These are phyloP conservation scores for Didymella segeticola DNA, from an alignment of 2,329 filamentous ascomycete genomes.

Conservation along the genomic window DNA sequence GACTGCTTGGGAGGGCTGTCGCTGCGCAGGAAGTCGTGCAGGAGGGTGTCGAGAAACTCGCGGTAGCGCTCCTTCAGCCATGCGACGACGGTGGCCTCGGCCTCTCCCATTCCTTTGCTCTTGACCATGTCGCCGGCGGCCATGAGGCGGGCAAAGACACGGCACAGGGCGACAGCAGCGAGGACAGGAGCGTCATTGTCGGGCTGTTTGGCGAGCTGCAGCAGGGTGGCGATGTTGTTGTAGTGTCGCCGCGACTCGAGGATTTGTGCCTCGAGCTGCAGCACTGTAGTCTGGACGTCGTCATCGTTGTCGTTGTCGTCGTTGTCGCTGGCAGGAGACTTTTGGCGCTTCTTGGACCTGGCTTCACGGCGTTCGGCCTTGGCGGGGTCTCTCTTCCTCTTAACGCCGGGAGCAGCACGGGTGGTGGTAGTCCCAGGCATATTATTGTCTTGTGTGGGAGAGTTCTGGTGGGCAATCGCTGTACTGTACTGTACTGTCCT, in stretches of 20 bases:
- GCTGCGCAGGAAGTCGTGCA: constrained; percentile 63
- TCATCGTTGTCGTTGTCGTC: constrained; percentile 51
- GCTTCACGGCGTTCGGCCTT: constrained; percentile 46
- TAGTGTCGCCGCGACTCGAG: constrained; percentile 87
- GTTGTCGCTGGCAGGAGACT: constrained; percentile 37
- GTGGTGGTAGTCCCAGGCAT: constrained; percentile 48
- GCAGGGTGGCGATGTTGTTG: constrained; percentile 82
- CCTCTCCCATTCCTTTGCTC: constrained; percentile 70
- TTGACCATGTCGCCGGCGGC: constrained; percentile 73
- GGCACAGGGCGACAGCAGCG: constrained; percentile 81
- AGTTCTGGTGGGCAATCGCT: no score
- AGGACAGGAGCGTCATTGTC: constrained; percentile 66
- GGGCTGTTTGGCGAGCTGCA: constrained; percentile 62
- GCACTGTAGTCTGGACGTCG: constrained; percentile 69
- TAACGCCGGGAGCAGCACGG: constrained; percentile 45
- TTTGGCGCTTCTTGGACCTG: constrained; percentile 47
- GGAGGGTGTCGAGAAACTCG: constrained; percentile 71
- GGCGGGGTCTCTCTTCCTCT: constrained; percentile 52
- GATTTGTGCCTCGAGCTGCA: constrained; percentile 80
- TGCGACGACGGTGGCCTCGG: constrained; percentile 74
- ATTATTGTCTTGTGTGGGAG: neutral
- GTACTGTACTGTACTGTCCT: no score
- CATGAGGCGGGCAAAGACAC: constrained; percentile 83
- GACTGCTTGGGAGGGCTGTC: constrained; percentile 68
- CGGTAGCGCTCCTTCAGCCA: constrained; percentile 80